Percentiles rank a stretch among this genome's conserved stretches.
These are phyloP conservation scores for Pachyrhizus erosus DNA, from an alignment of 306 rosid genomes.

Conservation along the genomic window DNA sequence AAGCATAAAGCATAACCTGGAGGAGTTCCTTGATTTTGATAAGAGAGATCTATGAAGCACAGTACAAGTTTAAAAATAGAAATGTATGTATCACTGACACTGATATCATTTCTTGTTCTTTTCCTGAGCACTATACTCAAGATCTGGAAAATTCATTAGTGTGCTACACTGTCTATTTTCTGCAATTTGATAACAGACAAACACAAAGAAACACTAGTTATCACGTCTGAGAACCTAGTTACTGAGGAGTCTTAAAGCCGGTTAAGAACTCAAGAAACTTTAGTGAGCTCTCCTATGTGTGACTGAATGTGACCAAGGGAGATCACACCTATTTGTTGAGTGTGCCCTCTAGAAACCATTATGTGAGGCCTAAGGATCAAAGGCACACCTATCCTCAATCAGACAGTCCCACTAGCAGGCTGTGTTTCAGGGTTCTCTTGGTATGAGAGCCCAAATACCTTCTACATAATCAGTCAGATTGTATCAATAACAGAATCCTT, in stretches of 20 bases:
- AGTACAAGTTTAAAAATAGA: neutral
- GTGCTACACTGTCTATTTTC: neutral
- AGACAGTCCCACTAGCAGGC: neutral
- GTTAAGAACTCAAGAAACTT: no score
- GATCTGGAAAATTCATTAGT: neutral
- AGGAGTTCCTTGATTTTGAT: neutral
- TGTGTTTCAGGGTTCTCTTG: neutral
- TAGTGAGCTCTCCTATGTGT: no score
- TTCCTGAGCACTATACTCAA: neutral
- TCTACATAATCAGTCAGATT: neutral
- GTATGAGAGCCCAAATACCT: neutral
- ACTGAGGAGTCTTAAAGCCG: no score
- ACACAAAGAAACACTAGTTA: neutral
- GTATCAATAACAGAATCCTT: slow-evolving; percentile 20
- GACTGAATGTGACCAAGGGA: no score
- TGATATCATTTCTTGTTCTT: neutral
- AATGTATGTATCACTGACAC: neutral
- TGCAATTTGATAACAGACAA: neutral
- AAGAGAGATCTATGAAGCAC: neutral
- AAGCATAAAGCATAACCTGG: neutral
- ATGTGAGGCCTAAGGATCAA: no score
- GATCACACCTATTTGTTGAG: no score
- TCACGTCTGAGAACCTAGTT: no score
- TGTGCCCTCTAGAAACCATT: no score
- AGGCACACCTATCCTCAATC: no score